Evolutionary conservation across 192 early-diverging fungal species (phyloP), one percentile per base, ranked within the genome.

Genomic region (Thoreauomyces humboldtii): DNA sequence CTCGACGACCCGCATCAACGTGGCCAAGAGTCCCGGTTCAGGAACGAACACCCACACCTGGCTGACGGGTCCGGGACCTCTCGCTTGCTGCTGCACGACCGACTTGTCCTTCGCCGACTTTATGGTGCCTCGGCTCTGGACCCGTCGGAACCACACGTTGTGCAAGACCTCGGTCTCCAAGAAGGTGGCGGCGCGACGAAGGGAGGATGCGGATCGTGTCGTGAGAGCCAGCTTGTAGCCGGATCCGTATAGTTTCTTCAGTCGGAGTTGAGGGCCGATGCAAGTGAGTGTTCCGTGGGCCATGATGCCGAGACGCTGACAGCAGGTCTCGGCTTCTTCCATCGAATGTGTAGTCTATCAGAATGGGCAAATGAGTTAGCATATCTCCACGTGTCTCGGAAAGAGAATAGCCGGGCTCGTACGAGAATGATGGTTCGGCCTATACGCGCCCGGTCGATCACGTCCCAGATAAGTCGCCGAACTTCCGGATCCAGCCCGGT

Each of bases 241-340:
- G 15, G 78, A 69, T 7, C 87, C 89, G 71, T 89, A 91, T 15
- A 85, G 55, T 24, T 89, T 71, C 69, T 91, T 91, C 32, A 91
- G 74, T 21, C 85, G 73, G 24, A 87, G 73, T 36, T 75, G 85
- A 21, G 73, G 70, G 19, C 79, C 89, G 7, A 89, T 62, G 62
- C 88, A 90, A 28, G 88, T 75, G 34, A 91, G 48, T 0, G 83
- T 84, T 36, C 89, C 89, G 51, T 88, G 86, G 14, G 87, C 85
- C 83, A 90, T 89, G 59, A 92, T 92, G 42, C 85, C 89, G 44
- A 92, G 92, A 4, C 79, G 71, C 6, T 86, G 74, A 65, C 89
- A 92, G 14, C 90, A 65, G 6, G 87, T 83, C 61, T 92, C 90
- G 46, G 89, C 90, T 72, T 92, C 90, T 59, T 92, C 89, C 89